phyloP scores from a whole-genome alignment of 1,284 basidiomycete species.

The Bondarzewia mesenterica region DNA sequence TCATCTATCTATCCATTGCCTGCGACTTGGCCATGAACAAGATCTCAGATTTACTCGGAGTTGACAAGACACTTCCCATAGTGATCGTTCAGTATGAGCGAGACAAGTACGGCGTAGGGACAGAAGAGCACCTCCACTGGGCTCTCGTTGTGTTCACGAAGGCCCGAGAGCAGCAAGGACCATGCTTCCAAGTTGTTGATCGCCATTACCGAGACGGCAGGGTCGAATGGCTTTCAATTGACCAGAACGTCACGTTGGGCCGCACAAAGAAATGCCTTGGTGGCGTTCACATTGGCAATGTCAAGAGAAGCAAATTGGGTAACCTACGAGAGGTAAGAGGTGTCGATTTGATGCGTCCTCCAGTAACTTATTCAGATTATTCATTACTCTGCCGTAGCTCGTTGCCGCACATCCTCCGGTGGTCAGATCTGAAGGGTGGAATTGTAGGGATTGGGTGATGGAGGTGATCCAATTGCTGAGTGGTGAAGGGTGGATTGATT shows the following conservation, averaged over 20 bases:
- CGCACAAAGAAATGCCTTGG: constrained; percentile 6
- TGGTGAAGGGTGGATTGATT: constrained; percentile 1
- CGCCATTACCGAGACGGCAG: constrained; percentile 1
- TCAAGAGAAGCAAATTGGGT: constrained; percentile 4
- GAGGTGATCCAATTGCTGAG: constrained; percentile 6
- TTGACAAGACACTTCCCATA: too few relatives aligned
- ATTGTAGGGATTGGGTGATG: constrained; percentile 8
- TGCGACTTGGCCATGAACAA: too few relatives aligned
- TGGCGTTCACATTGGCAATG: constrained; percentile 7
- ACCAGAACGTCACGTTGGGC: neutral
- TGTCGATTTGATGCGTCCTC: neutral
- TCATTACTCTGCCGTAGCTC: neutral
- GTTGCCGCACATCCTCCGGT: neutral
- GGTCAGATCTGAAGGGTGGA: constrained; percentile 4
- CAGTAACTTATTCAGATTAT: neutral
- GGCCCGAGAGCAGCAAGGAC: neutral
- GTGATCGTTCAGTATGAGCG: constrained; percentile 18
- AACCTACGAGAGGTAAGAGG: neutral
- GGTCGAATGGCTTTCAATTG: neutral
- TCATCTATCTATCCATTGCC: too few relatives aligned
- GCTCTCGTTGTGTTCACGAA: constrained; percentile 15
- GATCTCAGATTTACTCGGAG: too few relatives aligned
- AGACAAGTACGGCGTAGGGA: constrained; percentile 15
- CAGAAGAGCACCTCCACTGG: constrained; percentile 17
- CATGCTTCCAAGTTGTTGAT: constrained; percentile 7